Base-by-base conservation (phyloP, 2,329 filamentous ascomycete genomes). In the Neoscytalidium dimidiatum region DNA sequence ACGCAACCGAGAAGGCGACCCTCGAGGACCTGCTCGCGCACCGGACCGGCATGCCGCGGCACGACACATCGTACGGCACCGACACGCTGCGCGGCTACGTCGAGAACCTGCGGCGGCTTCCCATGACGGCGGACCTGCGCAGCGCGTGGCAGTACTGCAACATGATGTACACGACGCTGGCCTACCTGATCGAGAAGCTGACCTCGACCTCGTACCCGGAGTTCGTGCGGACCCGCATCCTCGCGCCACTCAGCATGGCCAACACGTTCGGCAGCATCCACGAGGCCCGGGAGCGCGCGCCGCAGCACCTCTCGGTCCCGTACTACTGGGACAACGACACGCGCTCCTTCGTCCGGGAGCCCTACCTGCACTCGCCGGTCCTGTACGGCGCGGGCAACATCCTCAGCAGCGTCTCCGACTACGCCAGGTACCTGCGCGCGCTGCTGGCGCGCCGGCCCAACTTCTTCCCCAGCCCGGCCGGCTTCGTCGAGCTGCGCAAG, bases 81-180 rank as follows among this genome's bases (percentile, higher is more conserved):
- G 64, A 66, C 6, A 73, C 69, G 1, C 60, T 80, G 1, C 72
- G 74, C 31, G 78, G 81, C 48, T 70, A 78, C 43, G 76, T 79
- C 17, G 74, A 76, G 28, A 74, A 71, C 35, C 69, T 86, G 61
- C 78, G 81, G 3, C 70, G 84, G 68, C 73, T 85, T 4, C 78
- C 75, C 2, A 71, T 81, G 41, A 79, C 73, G 7, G 72, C 73
- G 5, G 68, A 78, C 29, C 72, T 82, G 19, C 77, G 83, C 13
- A 79, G 78, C 0, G 73, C 69, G 11, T 83, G 71, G 56, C 78
- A 83, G 67, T 87, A 86, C 72, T 81, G 78, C 74, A 86, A 86
- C 69, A 72, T 83, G 23, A 83, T 86, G 80, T 87, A 77, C 70
- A 78, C 80, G 38, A 79, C 79, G 0, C 79, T 81, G 0, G 74